phyloP scores from a whole-genome alignment of 2,329 filamentous ascomycete species.

The Phaeomoniella chlamydospora region DNA sequence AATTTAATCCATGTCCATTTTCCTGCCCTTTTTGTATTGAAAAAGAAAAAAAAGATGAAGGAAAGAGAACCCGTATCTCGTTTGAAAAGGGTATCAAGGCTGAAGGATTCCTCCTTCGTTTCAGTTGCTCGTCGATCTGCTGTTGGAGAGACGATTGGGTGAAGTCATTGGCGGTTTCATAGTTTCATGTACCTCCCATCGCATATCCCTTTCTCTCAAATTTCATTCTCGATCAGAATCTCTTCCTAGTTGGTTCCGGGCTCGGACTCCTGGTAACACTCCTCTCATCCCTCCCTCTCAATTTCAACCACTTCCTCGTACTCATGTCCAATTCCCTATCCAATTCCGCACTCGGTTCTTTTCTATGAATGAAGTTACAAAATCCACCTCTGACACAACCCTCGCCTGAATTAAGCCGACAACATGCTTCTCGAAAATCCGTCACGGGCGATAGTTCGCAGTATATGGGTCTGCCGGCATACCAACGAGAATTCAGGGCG shows the following conservation, averaged over 20 bases:
- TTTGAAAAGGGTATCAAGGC: no score
- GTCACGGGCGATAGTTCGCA: constrained; percentile 95
- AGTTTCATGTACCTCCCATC: no score
- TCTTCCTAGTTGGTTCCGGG: constrained; percentile 65
- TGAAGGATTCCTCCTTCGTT: no score
- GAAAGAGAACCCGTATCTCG: no score
- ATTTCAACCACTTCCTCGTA: constrained; percentile 93
- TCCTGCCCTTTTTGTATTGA: no score
- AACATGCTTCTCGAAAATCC: constrained; percentile 96
- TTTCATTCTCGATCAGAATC: no score
- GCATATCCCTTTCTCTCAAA: no score
- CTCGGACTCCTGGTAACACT: constrained; percentile 72
- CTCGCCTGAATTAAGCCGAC: constrained; percentile 83
- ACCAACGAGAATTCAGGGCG: constrained; percentile 87
- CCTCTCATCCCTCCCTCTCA: constrained; percentile 68
- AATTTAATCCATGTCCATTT: no score
- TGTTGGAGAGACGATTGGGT: no score
- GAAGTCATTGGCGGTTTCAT: no score
- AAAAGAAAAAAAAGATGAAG: no score
- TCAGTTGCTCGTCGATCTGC: no score
- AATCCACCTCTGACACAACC: constrained; percentile 93
- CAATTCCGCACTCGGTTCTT: constrained; percentile 80
- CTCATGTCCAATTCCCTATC: constrained; percentile 74
- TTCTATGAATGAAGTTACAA: constrained; percentile 98
- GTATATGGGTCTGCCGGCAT: constrained; percentile 92